Evolutionary conservation across 306 rosid genomes (phyloP), one percentile per base, ranked within the genome.

Genomic region (Lathyrus sativus): DNA sequence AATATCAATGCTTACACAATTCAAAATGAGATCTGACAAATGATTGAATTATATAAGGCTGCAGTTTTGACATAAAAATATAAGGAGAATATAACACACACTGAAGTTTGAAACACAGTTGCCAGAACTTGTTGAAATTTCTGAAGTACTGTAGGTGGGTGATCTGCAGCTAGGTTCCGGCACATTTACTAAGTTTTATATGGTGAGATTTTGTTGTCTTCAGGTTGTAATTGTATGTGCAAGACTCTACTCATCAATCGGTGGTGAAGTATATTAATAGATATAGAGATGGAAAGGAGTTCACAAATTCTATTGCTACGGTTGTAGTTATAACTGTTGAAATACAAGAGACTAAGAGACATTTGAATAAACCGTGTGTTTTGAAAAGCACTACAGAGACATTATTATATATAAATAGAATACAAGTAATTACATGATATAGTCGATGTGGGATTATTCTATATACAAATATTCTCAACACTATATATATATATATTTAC

Each of bases 31-130:
- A 48, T 49, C 18, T 45, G 72, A 44, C 42, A 24, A 26, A 59
- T 19, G 11, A 49, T 7, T 24, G 62, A 67, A 46, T 41, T 26
- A 5, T 28, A 69, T 18, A 17, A 74, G 13, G 43, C 74, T 11
- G 28, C 51, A 43, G 64, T 71, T 75, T 61, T 57, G 31, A 43
- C 42, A 74, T 65, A 49, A 60, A 66, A 64, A 54, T 62, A 46
- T 28, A 62, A 61, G 69, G 51, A 57, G 48, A 37, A 63, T 35
- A 53, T 18, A 44, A 14, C 43, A 65, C 42, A 18, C 19, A 12
- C 61, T 48, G 28, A 58, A 56, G 44, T 73, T 61, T 57, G 65
- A 44, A 55, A 61, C 17, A 56, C 22, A 61, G 62, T 28, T 4
- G 11, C 43, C 33, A 59, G 46, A 65, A 72, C 59, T 46, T 48